A percentile compares a stretch with the other conserved stretches of the same genome.
Conservation (phyloP, 345 rosid genomes). For the Corchorus olitorius region DNA sequence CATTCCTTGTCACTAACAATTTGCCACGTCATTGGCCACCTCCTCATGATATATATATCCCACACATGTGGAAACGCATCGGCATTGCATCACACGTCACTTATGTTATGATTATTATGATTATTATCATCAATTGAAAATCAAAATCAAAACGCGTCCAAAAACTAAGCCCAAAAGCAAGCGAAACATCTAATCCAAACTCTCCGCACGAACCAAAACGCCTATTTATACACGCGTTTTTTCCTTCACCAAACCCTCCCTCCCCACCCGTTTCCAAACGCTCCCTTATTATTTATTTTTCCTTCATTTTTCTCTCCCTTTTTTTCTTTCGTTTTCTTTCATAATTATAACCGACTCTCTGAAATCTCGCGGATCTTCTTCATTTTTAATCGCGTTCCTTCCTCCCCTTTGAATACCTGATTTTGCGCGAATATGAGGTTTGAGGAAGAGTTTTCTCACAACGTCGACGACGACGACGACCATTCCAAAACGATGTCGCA, state of each 20-base stretch:
- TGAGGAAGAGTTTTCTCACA: constrained; percentile 36
- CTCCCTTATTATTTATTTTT: background rate
- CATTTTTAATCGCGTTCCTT: background rate
- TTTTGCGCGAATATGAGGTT: constrained; percentile 36
- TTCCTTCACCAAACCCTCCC: background rate
- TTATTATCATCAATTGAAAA: background rate
- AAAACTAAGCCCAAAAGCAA: background rate
- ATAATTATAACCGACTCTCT: background rate
- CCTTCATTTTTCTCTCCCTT: background rate
- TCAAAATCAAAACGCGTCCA: background rate
- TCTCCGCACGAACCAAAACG: background rate
- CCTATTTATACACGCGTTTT: constrained; percentile 10
- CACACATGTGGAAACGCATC: background rate
- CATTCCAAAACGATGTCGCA: constrained; percentile 20
- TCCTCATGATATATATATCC: background rate
- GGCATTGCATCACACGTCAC: background rate
- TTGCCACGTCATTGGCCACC: background rate
- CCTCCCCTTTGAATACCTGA: background rate
- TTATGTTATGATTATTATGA: background rate
- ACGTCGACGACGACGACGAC: constrained; percentile 17
- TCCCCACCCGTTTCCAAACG: background rate
- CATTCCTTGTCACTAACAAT: background rate
- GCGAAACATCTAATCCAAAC: constrained; percentile 12
- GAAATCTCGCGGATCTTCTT: constrained; percentile 12
- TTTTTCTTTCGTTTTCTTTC: background rate